Conservation (phyloP, 2,329 filamentous ascomycete genomes). For the Pseudocercospora cruenta region DNA sequence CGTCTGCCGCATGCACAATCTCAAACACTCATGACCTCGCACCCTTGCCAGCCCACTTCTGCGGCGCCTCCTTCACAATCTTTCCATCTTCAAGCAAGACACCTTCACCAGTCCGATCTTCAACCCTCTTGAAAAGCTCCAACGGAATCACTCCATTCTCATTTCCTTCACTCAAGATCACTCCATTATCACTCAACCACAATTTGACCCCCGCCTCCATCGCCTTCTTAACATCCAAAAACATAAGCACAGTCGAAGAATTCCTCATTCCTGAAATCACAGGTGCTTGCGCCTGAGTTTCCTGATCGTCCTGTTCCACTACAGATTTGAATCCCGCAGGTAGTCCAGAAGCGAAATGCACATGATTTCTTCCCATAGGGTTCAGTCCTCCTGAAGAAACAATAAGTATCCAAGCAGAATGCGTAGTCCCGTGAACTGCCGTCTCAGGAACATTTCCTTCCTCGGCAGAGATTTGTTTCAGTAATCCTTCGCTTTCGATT, state of each 20-base stretch:
- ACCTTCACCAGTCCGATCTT: constrained; percentile 62
- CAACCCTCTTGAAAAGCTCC: constrained; percentile 73
- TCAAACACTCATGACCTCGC: constrained; percentile 38
- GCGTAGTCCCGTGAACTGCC: constrained; percentile 88
- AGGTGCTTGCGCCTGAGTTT: constrained; percentile 56
- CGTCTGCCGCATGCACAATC: neutral
- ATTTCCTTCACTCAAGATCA: constrained; percentile 52
- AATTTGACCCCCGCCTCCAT: constrained; percentile 67
- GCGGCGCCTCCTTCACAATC: constrained; percentile 68
- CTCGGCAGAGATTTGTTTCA: constrained; percentile 64
- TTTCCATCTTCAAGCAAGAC: constrained; percentile 73
- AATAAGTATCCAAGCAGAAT: constrained; percentile 76
- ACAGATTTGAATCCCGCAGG: constrained; percentile 53
- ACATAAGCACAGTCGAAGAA: constrained; percentile 68
- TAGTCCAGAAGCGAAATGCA: constrained; percentile 83
- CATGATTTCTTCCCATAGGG: constrained; percentile 81
- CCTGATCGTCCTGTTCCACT: constrained; percentile 28
- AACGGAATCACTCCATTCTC: constrained; percentile 65
- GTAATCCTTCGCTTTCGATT: constrained; percentile 69
- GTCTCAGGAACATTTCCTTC: constrained; percentile 31
- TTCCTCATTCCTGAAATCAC: constrained; percentile 57
- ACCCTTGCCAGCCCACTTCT: constrained; percentile 50
- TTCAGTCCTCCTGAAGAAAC: constrained; percentile 75
- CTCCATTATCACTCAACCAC: constrained; percentile 57
- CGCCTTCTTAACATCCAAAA: constrained; percentile 77